Evolutionary conservation across 1,284 basidiomycete genomes (phyloP), one percentile per base, ranked within the genome.

Genomic region (Wallemia mellicola): DNA sequence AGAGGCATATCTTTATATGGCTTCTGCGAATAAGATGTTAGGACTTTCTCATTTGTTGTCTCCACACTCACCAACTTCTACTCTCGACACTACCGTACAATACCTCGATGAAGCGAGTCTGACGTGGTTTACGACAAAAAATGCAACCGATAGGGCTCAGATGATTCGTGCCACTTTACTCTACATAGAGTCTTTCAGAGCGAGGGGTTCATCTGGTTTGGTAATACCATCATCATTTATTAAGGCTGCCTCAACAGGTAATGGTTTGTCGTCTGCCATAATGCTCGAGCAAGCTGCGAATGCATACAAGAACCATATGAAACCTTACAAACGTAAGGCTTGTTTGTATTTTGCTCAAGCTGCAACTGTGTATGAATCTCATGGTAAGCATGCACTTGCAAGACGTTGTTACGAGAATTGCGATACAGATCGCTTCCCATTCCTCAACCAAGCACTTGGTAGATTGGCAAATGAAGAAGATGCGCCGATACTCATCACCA

Each of bases 221-320:
- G 26, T 48, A 7, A 61, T 62, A 2, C 58, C 63, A 0, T 22
- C 25, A 17, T 61, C 59, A 1, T 59, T 67, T 3, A 48, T 63
- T 1, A 28, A 59, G 24, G 60, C 61, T 1, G 65, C 64, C 1
- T n/a, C n/a, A n/a, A 63, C 60, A 59, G 60, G 58, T 0, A 68
- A 71, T 5, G 71, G 72, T 59, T 61, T 72, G 2, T 63, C 66
- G 1, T 61, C 65, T 0, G 70, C 70, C 1, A 59, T 72, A 11
- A 60, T 72, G 58, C 62, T 71, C 3, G 71, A 72, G 57, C 68
- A 69, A 61, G 70, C 71, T 1, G 70, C 69, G 2, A n/a, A 69
- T 17, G 60, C 66, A 0, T 64, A 68, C 30, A 60, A 71, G 5
- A 62, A 64, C 22, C 59, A 63, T 2, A 64, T 64, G n/a, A 15